These are phyloP conservation scores for Coemansia sp. DNA, from an alignment of 192 early-diverging fungal genomes.

Conservation along the genomic window DNA sequence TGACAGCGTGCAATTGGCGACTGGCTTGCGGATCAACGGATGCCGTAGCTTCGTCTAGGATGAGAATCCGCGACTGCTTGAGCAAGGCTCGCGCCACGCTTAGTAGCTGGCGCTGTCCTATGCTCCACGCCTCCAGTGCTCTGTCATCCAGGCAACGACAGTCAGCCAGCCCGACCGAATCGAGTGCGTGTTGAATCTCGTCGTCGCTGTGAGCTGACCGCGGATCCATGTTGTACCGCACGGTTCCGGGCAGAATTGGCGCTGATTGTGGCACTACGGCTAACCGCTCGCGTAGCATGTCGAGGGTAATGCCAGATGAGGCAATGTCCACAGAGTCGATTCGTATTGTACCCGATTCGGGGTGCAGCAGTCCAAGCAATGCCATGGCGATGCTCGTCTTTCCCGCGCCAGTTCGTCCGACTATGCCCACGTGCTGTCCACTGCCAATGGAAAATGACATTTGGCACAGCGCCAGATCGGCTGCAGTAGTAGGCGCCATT, in stretches of 20 bases:
- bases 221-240: slow-evolving; percentile 90
- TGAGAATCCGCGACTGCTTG: slow-evolving; percentile 57
- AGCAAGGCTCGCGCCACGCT: slow-evolving; percentile 66
- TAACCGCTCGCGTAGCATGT: slow-evolving; percentile 67
- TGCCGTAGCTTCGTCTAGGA: slow-evolving; percentile 73
- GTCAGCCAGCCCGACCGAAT: slow-evolving; percentile 54
- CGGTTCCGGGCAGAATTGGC: slow-evolving; percentile 67
- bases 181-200: slow-evolving; percentile 70
- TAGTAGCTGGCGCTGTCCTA: slow-evolving; percentile 64
- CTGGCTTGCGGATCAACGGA: slow-evolving; percentile 59
- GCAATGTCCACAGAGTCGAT: slow-evolving; percentile 79
- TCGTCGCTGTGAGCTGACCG: slow-evolving; percentile 61
- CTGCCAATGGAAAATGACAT: slow-evolving; percentile 62
- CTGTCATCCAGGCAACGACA: neutral
- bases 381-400: slow-evolving; percentile 71
- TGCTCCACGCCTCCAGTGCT: slow-evolving; percentile 38
- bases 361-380: slow-evolving; percentile 67
- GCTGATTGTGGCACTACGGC: slow-evolving; percentile 92
- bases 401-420: slow-evolving; percentile 84
- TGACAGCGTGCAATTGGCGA: slow-evolving; percentile 54
- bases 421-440: slow-evolving; percentile 79
- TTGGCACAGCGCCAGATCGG: slow-evolving; percentile 58
- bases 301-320: slow-evolving; percentile 55
- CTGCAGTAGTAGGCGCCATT: neutral
- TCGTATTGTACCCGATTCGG: slow-evolving; percentile 51